Evolutionary conservation across 495 filamentous ascomycete genomes (phyloP), one percentile per base, ranked within the genome.

Genomic region (Daldinia loculata): DNA sequence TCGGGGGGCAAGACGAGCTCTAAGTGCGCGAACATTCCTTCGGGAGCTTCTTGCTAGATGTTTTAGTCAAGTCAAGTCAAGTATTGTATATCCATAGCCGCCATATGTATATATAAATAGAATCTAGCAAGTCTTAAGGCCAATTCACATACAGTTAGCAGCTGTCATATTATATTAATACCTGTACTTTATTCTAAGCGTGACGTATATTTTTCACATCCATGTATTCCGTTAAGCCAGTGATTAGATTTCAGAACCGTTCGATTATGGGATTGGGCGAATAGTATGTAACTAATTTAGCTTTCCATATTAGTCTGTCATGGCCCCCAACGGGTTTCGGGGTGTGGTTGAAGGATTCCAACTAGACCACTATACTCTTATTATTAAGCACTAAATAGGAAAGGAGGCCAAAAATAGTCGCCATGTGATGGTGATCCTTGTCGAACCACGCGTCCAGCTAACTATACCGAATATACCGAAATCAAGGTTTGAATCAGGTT

Each of bases 1-100:
- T 81, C 79, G 15, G 84, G 85, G 26, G 85, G 85, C 56, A 74
- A 80, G 67, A 75, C 52, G 15, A 80, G 78, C 70, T 63, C 65
- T 8, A 69, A 76, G 15, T 86, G 84, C 63, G 55, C 77, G 71
- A 82, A 83, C 61, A 71, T 83, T 43, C 85, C 84, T 12, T 76
- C 66, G 72, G 67, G 57, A 6, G 61, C 55, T 56, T 51, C 66
- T 50, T 69, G 65, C 24, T 68, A 56, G 32, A 22, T 56, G 7
- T 29, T 56, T 36, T 34, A 32, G 8, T 9, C 30, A 15, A n/a
- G 38, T 34, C 9, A n/a, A n/a, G 38, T 41, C 38, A 1, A n/a
- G 3, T n/a, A 0, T 41, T 41, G 38, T 41, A 17, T 41, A 17
- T 41, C 3, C 6, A n/a, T 41, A 41, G 15, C 39, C 3, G n/a